These are phyloP conservation scores for Tribonema minus DNA, from an alignment of 108 stramenopile genomes.

Conservation along the genomic window DNA sequence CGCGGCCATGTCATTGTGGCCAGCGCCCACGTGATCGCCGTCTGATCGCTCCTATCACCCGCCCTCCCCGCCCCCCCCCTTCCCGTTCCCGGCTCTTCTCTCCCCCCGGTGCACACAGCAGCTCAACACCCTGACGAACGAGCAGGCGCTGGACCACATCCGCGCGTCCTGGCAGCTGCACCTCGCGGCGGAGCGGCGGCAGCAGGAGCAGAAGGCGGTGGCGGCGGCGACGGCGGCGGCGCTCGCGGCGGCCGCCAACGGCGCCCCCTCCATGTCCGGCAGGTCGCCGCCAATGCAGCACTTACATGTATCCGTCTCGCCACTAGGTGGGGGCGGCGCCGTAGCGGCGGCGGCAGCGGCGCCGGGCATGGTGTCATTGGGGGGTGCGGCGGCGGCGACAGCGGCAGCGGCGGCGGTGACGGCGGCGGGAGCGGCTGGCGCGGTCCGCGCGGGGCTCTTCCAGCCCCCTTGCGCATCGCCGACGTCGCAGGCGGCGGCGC, in stretches of 20 bases:
- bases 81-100: not conserved
- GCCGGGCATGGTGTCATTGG: not conserved
- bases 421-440: not conserved
- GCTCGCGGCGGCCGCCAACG: too few relatives aligned
- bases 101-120: too few relatives aligned
- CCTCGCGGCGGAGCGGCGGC: not conserved
- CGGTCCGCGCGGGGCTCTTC: not conserved
- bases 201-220: not conserved
- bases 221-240: not conserved
- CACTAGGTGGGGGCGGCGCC: not conserved
- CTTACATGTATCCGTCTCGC: too few relatives aligned
- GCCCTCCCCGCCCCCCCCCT: not conserved
- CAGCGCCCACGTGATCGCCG: too few relatives aligned
- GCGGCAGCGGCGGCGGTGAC: not conserved
- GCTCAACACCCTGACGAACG: constrained; percentile 9
- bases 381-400: not conserved
- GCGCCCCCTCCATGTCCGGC: too few relatives aligned
- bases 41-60: not conserved
- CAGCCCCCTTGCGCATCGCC: not conserved
- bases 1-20: too few relatives aligned
- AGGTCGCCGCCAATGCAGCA: too few relatives aligned
- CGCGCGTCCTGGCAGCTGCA: constrained; percentile 9
- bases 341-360: not conserved
- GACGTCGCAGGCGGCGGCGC: not conserved
- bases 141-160: constrained; percentile 19